Percentiles rank a stretch among this genome's conserved stretches.
These are phyloP conservation scores for Trichophyton verrucosum DNA, from an alignment of 2,329 filamentous ascomycete species.

Conservation along the genomic window DNA sequence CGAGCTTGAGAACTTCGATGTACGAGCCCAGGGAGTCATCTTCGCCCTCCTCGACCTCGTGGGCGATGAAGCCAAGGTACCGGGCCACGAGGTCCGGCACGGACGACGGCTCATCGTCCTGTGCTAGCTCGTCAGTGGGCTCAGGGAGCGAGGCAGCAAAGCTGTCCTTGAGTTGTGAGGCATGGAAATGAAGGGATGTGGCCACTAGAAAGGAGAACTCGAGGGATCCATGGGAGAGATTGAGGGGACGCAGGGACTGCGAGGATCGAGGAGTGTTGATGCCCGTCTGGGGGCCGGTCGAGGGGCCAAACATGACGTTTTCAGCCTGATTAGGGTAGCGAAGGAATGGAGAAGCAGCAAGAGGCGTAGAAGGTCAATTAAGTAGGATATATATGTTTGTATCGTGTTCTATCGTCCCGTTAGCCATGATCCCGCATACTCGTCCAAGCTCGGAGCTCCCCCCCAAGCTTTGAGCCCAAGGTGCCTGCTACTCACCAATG, in stretches of 20 bases:
- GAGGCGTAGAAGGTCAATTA: not conserved
- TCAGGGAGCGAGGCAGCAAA: constrained; percentile 76
- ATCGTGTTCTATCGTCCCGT: not conserved
- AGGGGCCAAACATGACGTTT: constrained; percentile 58
- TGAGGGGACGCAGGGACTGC: constrained; percentile 80
- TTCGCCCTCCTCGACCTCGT: constrained; percentile 83
- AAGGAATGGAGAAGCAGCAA: not conserved
- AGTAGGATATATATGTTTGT: not conserved
- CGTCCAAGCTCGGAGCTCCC: not conserved
- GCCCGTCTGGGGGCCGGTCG: constrained; percentile 78
- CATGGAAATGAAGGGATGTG: constrained; percentile 90
- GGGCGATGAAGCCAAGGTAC: constrained; percentile 81
- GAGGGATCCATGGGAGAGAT: constrained; percentile 82
- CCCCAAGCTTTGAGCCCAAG: not conserved
- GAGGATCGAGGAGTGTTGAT: constrained; percentile 93
- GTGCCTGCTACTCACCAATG: constrained; percentile 4
- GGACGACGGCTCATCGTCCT: constrained; percentile 98
- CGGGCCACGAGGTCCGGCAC: constrained; percentile 81
- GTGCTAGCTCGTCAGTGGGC: constrained; percentile 91
- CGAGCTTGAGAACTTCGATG: constrained; percentile 80
- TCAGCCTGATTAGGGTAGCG: not conserved
- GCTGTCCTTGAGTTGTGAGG: constrained; percentile 81
- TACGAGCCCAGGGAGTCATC: constrained; percentile 81
- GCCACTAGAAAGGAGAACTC: constrained; percentile 94
- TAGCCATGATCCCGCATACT: not conserved